A percentile compares a stretch with the other conserved stretches of the same genome.
phyloP scores from a whole-genome alignment of 805 yeast genomes.

The Starmerella vaccinii region DNA sequence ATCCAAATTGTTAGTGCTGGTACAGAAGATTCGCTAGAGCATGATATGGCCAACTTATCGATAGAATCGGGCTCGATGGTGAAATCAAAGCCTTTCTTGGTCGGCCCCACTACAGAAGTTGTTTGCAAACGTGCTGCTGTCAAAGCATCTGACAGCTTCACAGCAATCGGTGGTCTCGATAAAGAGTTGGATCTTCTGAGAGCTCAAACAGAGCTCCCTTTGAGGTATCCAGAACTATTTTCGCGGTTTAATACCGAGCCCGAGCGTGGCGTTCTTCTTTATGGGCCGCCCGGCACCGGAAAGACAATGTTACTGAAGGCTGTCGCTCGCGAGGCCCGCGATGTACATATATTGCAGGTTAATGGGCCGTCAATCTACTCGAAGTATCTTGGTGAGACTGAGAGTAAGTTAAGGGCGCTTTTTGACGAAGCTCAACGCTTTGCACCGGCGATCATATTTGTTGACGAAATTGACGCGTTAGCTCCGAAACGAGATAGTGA shows the following conservation, averaged over 20 bases:
- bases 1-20: conserved; percentile 51
- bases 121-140: not conserved
- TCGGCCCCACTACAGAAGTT: not conserved
- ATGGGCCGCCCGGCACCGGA: conserved; percentile 98
- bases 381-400: conserved; percentile 91
- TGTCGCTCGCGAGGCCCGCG: conserved; percentile 53
- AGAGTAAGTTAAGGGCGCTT: conserved; percentile 64
- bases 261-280: conserved; percentile 83
- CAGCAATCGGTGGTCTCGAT: conserved; percentile 66
- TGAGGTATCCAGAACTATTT: conserved; percentile 66
- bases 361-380: conserved; percentile 89
- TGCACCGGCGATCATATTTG: conserved; percentile 79
- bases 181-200: conserved; percentile 52
- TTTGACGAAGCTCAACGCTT: conserved; percentile 76
- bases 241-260: conserved; percentile 81
- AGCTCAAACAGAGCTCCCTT: conserved; percentile 67
- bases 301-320: conserved; percentile 80
- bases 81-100: not conserved
- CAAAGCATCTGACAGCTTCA: conserved; percentile 29
- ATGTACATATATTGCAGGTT: conserved; percentile 76
- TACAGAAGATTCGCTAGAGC: conserved; percentile 29
- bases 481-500: conserved; percentile 78
- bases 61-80: not conserved
- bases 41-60: conserved; percentile 32
- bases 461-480: conserved; percentile 89